Evolutionary conservation across 2,329 filamentous ascomycete species (phyloP), one percentile per base, ranked within the genome.

Genomic region (Cordyceps sp.): DNA sequence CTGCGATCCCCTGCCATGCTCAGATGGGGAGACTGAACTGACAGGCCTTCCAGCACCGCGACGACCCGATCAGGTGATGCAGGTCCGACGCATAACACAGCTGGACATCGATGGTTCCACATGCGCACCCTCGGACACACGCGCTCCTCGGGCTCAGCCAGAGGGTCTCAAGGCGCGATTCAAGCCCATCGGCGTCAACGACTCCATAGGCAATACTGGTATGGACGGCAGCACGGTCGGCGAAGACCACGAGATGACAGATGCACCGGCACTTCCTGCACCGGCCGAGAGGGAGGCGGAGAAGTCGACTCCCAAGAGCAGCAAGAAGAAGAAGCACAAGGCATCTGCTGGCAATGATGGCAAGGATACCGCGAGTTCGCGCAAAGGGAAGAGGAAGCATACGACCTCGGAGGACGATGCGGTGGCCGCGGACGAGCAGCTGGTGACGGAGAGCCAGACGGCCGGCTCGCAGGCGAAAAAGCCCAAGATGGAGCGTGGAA

Each of bases 131-230:
- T 57, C 62, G 3, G 55, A 65, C 5, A 57, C 64, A 35, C 69
- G 60, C 36, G 50, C 62, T 2, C 59, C 71, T 30, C 68, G 75
- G 36, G 59, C 68, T 29, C 80, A 85, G 48, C 78, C 80, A 2
- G 62, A 67, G 43, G 76, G 73, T 6, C 55, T 86, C 33, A 72
- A 66, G 44, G 67, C 74, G 52, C 69, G 78, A 22, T 84, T 69
- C 51, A 65, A 66, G 33, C 78, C 79, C 1, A 67, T 78, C 28
- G 79, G 79, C 19, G 60, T 69, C 27, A 45, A 44, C 36, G 46
- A 42, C 16, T 36, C 49, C 20, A 44, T 48, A 41, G 47, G 44
- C 28, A 48, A 39, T 12, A 64, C 64, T 39, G 61, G 61, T 10
- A 33, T 24, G n/a, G 60, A 59, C 18, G 27, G 14, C 18, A 53